These are phyloP conservation scores for Aspergillus asperescens DNA, from an alignment of 495 filamentous ascomycete genomes.

Conservation along the genomic window DNA sequence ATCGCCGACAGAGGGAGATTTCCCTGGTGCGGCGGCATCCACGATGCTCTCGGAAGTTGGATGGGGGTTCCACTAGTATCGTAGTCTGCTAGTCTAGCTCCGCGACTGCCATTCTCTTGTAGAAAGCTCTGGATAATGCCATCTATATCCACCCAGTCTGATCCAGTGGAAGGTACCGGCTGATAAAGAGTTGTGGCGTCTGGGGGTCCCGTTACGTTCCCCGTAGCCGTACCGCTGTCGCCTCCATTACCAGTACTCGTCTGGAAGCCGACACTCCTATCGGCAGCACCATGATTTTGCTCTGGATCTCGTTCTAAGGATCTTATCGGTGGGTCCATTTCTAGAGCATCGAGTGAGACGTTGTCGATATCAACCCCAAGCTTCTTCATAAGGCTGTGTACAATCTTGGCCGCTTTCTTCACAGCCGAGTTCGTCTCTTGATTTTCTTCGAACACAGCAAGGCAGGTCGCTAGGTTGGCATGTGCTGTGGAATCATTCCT, in stretches of 20 bases:
- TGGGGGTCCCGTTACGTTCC: not conserved
- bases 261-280: not conserved
- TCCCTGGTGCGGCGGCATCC: not conserved
- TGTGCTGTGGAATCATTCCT: not conserved
- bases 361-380: not conserved
- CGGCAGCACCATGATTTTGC: not conserved
- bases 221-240: not conserved
- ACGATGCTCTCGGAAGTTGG: not conserved
- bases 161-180: not conserved
- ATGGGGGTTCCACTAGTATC: not conserved
- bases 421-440: not conserved
- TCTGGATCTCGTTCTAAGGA: not conserved
- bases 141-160: not conserved
- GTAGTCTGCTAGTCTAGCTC: not conserved
- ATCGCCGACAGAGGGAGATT: not conserved
- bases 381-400: not conserved
- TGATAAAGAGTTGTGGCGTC: not conserved
- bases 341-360: not conserved
- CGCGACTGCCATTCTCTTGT: not conserved
- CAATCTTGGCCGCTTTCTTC: not conserved
- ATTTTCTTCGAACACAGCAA: not conserved
- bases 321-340: not conserved
- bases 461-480: not conserved
- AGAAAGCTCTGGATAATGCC: not conserved
- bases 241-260: not conserved